Evolutionary conservation across 768 basidiomycete species (phyloP).

Genomic region (Termitomyces sp.): DNA sequence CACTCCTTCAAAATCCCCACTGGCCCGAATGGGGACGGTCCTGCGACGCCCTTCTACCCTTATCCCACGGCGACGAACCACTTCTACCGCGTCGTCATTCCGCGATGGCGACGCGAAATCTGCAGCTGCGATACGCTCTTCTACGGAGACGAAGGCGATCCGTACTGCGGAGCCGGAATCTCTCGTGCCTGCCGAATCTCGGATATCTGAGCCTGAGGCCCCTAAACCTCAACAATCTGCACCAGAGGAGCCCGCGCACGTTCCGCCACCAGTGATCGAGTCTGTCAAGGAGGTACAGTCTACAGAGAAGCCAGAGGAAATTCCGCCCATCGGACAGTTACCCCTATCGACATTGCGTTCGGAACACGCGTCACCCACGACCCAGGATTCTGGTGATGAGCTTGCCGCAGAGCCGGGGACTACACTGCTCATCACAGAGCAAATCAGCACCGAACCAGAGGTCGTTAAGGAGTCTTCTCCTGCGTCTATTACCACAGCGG

Average conservation of each 20-base stretch:
- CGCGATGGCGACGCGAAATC: conserved; percentile 3
- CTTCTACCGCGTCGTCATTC: conserved; percentile 2
- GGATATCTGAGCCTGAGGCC: not conserved
- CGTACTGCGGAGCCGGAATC: conserved; percentile 6
- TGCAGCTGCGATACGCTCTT: not conserved
- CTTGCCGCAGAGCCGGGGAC: not conserved
- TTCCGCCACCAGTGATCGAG: not conserved
- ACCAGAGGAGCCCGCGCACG: not conserved
- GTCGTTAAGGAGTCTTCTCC: not conserved
- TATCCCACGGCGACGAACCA: conserved; percentile 9
- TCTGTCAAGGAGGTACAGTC: not conserved
- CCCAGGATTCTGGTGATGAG: not conserved
- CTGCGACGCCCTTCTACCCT: conserved; percentile 8
- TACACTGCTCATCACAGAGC: not conserved
- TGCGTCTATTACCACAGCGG: not conserved
- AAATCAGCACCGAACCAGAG: not conserved
- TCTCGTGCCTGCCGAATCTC: not conserved
- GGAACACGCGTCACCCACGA: not conserved
- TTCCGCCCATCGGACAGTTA: not conserved
- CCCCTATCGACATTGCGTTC: not conserved
- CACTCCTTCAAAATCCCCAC: conserved; percentile 8
- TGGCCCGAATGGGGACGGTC: conserved; percentile 5
- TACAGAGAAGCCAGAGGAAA: not conserved
- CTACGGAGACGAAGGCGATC: not conserved
- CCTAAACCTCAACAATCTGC: not conserved